These are phyloP conservation scores for Aureobasidium subglaciale DNA, from an alignment of 2,329 filamentous ascomycete genomes.

Conservation along the genomic window DNA sequence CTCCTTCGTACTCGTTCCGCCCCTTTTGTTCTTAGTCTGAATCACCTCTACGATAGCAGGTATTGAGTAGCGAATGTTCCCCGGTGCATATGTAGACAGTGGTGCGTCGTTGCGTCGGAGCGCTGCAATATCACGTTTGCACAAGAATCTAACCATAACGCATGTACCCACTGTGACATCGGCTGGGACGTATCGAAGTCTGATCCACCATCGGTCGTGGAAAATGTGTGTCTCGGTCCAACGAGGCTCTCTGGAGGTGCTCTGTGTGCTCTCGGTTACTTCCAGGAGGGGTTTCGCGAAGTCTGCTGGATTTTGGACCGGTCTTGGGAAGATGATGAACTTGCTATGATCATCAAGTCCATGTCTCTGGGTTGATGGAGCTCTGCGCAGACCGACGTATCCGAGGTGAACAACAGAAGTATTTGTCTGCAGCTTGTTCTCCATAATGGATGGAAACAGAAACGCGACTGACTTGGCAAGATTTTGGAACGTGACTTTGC, in stretches of 20 bases:
- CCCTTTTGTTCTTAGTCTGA: constrained; percentile 4
- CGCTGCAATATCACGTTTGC: constrained; percentile 29
- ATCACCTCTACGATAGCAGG: constrained; percentile 25
- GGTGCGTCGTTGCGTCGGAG: too few species aligned
- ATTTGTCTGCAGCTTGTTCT: background rate
- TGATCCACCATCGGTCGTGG: constrained; percentile 52
- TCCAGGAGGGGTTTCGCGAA: background rate
- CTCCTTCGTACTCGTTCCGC: background rate
- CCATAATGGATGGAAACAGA: constrained; percentile 34
- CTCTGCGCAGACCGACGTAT: background rate
- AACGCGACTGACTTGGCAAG: constrained; percentile 34
- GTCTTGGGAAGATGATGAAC: background rate
- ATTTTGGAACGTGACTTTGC: constrained; percentile 36
- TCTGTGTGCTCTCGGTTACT: background rate
- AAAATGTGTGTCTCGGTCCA: constrained; percentile 34
- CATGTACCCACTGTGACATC: constrained; percentile 18
- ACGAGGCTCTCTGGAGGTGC: background rate
- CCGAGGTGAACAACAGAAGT: background rate
- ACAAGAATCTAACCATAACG: constrained; percentile 37
- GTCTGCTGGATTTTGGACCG: background rate
- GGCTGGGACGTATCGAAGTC: constrained; percentile 30
- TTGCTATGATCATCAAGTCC: background rate
- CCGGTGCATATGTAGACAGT: too few species aligned
- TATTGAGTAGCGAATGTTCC: constrained; percentile 35
- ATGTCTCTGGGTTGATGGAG: background rate